Base-by-base conservation (phyloP, 257 asterid species). In the Thymus quinquecostatus region DNA sequence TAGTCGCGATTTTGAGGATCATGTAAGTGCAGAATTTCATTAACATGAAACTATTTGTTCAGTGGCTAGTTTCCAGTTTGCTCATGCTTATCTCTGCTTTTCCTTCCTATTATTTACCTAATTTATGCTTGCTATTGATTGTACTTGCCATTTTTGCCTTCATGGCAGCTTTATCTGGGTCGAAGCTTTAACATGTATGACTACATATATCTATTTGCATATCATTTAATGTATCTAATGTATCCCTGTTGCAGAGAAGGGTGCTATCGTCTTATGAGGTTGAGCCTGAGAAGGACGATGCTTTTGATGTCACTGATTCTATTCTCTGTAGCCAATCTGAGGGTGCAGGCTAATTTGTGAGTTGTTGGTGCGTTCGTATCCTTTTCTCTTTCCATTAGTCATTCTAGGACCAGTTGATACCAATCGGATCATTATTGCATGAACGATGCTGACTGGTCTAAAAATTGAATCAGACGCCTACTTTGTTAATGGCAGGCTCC, bases 1-100 rank as follows among this genome's bases (percentile, higher is more conserved):
- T 33, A 92, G 89, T 79, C 93, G 88, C 56, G 91, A 84, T 80
- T 88, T 90, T 64, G 98, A 92, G 87, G 87, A 88, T 79, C 95
- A 92, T 77, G 98, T 90, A 87, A 88, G 98, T 79, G 72, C 71
- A 60, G 63, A 57, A 57, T 60, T 71, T 2, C 51, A 47, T 32
- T 33, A 55, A 34, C 55, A 71, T 62, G 36, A 36, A 40, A 72
- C n/a, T 62, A 47, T 57, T 59, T 58, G 4, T 59, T 41, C 55
- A 53, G 13, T 69, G 48, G 65, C 79, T 53, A 64, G 40, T 58
- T 47, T 33, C 62, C 48, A 1, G 66, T 65, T 65, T 47, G 8
- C 57, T 36, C 48, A 32, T 71, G 41, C 59, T 32, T 64, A 60
- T 28, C 34, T 8, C 68, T 61, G 50, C 76, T 28, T 38, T 33